These are phyloP conservation scores for Pterocarpus santalinus DNA, from an alignment of 306 rosid genomes.

Conservation along the genomic window DNA sequence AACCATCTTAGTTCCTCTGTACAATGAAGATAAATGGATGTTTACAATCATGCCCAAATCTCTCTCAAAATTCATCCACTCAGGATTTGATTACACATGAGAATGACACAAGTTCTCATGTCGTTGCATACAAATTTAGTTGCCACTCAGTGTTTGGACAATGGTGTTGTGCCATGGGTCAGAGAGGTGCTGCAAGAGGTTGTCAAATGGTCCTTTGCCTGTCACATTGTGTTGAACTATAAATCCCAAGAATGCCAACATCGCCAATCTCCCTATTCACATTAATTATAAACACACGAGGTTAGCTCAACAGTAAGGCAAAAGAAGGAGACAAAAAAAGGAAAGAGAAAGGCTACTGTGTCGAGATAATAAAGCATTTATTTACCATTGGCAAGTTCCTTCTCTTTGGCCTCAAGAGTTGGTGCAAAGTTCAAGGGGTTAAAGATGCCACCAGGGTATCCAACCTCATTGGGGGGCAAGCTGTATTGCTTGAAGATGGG, in stretches of 20 bases:
- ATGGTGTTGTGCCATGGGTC: slow-evolving; percentile 99
- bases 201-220: slow-evolving; percentile 94
- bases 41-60: slow-evolving; percentile 62
- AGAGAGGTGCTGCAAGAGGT: slow-evolving; percentile 91
- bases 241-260: slow-evolving; percentile 98
- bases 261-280: slow-evolving; percentile 87
- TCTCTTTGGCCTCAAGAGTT: slow-evolving; percentile 91
- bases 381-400: slow-evolving; percentile 92
- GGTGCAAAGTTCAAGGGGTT: slow-evolving; percentile 98
- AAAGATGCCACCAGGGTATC: slow-evolving; percentile 94
- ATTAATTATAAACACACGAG: neutral
- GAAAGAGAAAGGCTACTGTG: no score
- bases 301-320: neutral
- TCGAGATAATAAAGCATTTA: neutral
- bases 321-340: no score
- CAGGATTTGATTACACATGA: slow-evolving; percentile 37
- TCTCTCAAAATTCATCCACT: slow-evolving; percentile 59
- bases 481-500: slow-evolving; percentile 99
- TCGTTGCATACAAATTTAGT: slow-evolving; percentile 22
- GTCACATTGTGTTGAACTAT: slow-evolving; percentile 89
- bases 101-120: slow-evolving; percentile 46
- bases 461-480: slow-evolving; percentile 75
- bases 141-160: slow-evolving; percentile 71
- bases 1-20: slow-evolving; percentile 46
- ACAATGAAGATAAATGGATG: slow-evolving; percentile 58